Evolutionary conservation across 1,284 basidiomycete genomes (phyloP).

Genomic region (Heliocybe sulcata): DNA sequence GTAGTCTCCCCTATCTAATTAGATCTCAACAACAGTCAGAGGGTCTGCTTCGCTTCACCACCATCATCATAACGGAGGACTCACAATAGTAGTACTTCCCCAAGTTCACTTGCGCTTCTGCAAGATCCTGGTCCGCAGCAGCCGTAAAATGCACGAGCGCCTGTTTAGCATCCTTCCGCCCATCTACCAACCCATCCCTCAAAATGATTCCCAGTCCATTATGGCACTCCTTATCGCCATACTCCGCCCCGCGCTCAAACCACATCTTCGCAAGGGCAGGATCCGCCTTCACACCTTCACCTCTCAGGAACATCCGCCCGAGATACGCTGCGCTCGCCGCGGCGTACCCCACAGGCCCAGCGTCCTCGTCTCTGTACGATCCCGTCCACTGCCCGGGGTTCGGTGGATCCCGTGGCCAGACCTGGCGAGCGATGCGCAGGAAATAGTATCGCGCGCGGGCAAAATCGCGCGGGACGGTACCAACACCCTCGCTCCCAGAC

Average conservation of each 20-base stretch:
- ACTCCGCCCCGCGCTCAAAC: constrained; percentile 84
- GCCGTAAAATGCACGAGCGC: constrained; percentile 65
- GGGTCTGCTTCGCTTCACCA: background rate
- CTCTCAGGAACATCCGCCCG: constrained; percentile 90
- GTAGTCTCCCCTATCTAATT: constrained; percentile 55
- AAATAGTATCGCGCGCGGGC: constrained; percentile 77
- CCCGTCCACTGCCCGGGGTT: constrained; percentile 40
- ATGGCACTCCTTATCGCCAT: constrained; percentile 80
- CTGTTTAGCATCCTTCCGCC: constrained; percentile 57
- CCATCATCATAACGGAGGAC: constrained; percentile 16
- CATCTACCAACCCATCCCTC: constrained; percentile 75
- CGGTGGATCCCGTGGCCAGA: constrained; percentile 75
- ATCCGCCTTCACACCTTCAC: constrained; percentile 86
- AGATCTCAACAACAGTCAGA: background rate
- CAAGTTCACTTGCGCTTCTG: constrained; percentile 88
- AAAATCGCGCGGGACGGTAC: constrained; percentile 72
- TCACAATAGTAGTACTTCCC: constrained; percentile 80
- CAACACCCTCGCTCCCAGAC: constrained; percentile 86
- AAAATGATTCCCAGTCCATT: constrained; percentile 91
- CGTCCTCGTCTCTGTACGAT: constrained; percentile 30
- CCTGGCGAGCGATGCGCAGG: constrained; percentile 65
- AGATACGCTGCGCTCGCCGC: constrained; percentile 80
- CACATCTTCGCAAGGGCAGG: constrained; percentile 80
- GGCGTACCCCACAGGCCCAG: constrained; percentile 56
- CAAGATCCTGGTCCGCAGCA: constrained; percentile 81